Percentiles rank a stretch among this genome's conserved stretches.
phyloP scores from a whole-genome alignment of 805 yeast genomes.

The Clavispora carvajalis region DNA sequence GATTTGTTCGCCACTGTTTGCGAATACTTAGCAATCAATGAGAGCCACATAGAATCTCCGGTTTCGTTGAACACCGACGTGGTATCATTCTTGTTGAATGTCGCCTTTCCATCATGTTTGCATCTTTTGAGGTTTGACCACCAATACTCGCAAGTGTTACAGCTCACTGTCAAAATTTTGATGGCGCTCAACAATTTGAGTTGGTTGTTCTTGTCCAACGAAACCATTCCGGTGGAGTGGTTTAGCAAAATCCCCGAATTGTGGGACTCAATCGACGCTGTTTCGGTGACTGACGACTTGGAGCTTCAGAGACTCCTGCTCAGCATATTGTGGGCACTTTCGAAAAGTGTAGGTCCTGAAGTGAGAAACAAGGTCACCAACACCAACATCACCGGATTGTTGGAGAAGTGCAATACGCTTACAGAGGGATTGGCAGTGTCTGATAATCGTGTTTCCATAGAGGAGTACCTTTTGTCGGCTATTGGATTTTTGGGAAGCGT shows the following conservation, averaged over 20 bases:
- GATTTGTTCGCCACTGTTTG: conserved; percentile 74
- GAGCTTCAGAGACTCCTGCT: conserved; percentile 28
- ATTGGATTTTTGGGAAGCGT: conserved; percentile 51
- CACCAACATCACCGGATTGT: conserved; percentile 22
- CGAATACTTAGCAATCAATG: conserved; percentile 45
- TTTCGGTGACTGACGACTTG: conserved; percentile 13
- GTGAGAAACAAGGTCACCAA: conserved; percentile 20
- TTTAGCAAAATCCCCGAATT: conserved; percentile 19
- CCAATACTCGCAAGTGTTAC: conserved; percentile 17
- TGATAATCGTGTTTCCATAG: conserved; percentile 15
- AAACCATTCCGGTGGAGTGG: conserved; percentile 37
- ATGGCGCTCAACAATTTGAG: conserved; percentile 67
- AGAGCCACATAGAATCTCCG: conserved; percentile 18
- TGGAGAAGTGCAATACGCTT: conserved; percentile 16
- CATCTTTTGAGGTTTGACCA: conserved; percentile 37
- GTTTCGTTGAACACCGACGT: conserved; percentile 18
- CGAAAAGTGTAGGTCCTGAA: conserved; percentile 33
- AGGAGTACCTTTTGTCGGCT: conserved; percentile 39
- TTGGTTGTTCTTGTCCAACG: conserved; percentile 46
- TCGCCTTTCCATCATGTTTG: conserved; percentile 27
- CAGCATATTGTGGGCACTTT: conserved; percentile 34
- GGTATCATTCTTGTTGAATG: conserved; percentile 15
- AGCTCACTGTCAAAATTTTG: conserved; percentile 51
- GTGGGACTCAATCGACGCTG: conserved; percentile 24
- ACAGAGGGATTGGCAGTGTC: conserved; percentile 6